These are phyloP conservation scores for Plasmodium gonderi DNA, from an alignment of 169 alveolate genomes.

Conservation along the genomic window DNA sequence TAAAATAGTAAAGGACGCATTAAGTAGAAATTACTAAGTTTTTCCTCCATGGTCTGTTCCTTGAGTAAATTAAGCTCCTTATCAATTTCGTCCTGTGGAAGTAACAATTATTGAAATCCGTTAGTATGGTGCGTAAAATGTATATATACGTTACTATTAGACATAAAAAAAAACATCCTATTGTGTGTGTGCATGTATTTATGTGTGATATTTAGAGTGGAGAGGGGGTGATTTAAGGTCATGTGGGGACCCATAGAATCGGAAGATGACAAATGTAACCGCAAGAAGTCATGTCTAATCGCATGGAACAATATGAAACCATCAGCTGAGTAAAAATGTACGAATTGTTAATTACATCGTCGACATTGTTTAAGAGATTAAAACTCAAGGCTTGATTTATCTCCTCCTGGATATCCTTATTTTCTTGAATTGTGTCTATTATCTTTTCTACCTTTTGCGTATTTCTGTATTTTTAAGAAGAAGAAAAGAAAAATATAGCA, in stretches of 20 bases:
- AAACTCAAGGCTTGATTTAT: conserved; percentile 77
- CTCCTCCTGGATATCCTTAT: conserved; percentile 82
- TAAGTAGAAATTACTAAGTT: conserved; percentile 36
- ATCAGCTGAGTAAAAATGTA: background rate
- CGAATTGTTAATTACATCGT: conserved; percentile 40
- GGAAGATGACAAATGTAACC: too few relatives aligned
- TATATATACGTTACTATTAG: too few relatives aligned
- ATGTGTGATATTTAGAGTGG: too few relatives aligned
- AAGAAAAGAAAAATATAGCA: background rate
- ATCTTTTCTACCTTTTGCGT: conserved; percentile 79
- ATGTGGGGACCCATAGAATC: too few relatives aligned
- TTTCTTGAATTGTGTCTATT: conserved; percentile 83
- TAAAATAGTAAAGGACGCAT: background rate
- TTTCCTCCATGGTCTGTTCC: conserved; percentile 67
- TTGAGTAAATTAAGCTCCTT: conserved; percentile 63
- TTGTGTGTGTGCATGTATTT: too few relatives aligned
- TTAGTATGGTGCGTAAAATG: background rate
- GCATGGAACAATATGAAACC: background rate
- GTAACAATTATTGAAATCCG: background rate
- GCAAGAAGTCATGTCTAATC: background rate
- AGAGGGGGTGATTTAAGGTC: too few relatives aligned
- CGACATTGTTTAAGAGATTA: conserved; percentile 62
- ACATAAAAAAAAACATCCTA: too few relatives aligned
- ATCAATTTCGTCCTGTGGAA: conserved; percentile 55
- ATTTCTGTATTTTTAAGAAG: conserved; percentile 51